Base-by-base conservation (phyloP, 768 basidiomycete genomes). In the Kwoniella dendrophila region DNA sequence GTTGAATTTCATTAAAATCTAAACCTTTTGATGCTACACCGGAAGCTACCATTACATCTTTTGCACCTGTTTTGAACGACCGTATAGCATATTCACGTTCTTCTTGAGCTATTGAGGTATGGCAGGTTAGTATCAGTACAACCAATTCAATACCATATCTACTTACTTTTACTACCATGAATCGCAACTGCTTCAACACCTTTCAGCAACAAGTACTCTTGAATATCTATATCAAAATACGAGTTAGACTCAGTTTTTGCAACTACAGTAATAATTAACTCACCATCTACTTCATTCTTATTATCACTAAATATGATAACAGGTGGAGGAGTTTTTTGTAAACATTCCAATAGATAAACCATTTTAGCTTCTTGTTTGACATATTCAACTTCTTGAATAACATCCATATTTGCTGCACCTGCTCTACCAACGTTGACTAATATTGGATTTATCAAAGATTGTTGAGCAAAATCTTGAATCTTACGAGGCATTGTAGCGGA, bases 341-440 rank as follows among this genome's bases (percentile, higher is more conserved):
- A 80, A 78, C 94, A 97, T 79, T 99, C 96, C 48, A 99, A 83
- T 16, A 98, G 84, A 79, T 98, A 99, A 0, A 99, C 94, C 96
- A 98, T 98, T 81, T 99, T 99, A 0, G 96, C 96, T 80, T 98
- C 96, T 76, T 96, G 93, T 81, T 99, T 99, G 71, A 99, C 96
- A 71, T 96, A 98, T 81, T 99, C 96, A 22, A 98, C 91, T 30
- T 97, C 90, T 60, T 82, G 78, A 29, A 98, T 83, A 2, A 99
- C 92, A 74, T 98, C 95, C 78, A 99, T 80, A 79, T 94, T 95
- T 41, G 96, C 96, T 22, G 96, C 96, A 73, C 96, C 96, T 6
- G 96, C 95, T 73, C 96, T 89, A 24, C 96, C 95, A 44, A 98
- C 94, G 77, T 99, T 99, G 68, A 99, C 93, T 30, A 98, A 83